Evolutionary conservation across 495 filamentous ascomycete genomes (phyloP).

Genomic region (Tuber aestivum): DNA sequence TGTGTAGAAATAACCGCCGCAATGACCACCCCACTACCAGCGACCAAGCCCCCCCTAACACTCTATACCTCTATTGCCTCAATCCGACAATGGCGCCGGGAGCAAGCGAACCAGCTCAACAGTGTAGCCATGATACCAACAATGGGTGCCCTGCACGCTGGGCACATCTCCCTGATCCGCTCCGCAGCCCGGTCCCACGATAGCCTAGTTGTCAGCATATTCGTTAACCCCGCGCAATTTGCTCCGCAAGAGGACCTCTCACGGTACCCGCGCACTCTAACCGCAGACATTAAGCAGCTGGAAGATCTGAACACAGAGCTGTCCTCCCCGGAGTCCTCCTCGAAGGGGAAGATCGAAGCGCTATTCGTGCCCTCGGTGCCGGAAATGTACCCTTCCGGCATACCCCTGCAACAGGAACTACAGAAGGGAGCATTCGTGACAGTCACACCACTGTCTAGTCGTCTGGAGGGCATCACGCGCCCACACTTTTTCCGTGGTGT

Average conservation of each 20-base stretch:
- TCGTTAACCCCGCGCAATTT: slow-evolving; percentile 96
- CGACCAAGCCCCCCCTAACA: slow-evolving; percentile 52
- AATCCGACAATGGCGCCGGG: slow-evolving; percentile 65
- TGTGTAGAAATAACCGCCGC: slow-evolving; percentile 21
- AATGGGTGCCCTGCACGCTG: slow-evolving; percentile 91
- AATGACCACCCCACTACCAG: slow-evolving; percentile 3
- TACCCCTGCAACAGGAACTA: slow-evolving; percentile 71
- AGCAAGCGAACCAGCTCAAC: slow-evolving; percentile 60
- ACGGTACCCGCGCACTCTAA: slow-evolving; percentile 88
- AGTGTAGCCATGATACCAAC: slow-evolving; percentile 87
- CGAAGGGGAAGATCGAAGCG: slow-evolving; percentile 64
- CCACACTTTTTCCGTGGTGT: slow-evolving; percentile 96
- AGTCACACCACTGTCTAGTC: slow-evolving; percentile 71
- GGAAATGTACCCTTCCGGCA: slow-evolving; percentile 79
- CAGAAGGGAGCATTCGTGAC: slow-evolving; percentile 87
- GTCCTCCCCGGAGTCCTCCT: slow-evolving; percentile 48
- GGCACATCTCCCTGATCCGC: slow-evolving; percentile 81
- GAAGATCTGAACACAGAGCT: slow-evolving; percentile 65
- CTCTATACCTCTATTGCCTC: slow-evolving; percentile 66
- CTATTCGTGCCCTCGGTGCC: slow-evolving; percentile 77
- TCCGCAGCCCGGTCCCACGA: slow-evolving; percentile 77
- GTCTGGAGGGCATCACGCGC: slow-evolving; percentile 77
- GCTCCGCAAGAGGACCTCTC: slow-evolving; percentile 80
- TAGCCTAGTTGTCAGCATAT: slow-evolving; percentile 80
- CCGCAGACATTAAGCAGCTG: slow-evolving; percentile 62